Percentiles rank a stretch among this genome's conserved stretches.
phyloP scores from a whole-genome alignment of 176 grass and related monocot species.

The Aegilops tauschii region DNA sequence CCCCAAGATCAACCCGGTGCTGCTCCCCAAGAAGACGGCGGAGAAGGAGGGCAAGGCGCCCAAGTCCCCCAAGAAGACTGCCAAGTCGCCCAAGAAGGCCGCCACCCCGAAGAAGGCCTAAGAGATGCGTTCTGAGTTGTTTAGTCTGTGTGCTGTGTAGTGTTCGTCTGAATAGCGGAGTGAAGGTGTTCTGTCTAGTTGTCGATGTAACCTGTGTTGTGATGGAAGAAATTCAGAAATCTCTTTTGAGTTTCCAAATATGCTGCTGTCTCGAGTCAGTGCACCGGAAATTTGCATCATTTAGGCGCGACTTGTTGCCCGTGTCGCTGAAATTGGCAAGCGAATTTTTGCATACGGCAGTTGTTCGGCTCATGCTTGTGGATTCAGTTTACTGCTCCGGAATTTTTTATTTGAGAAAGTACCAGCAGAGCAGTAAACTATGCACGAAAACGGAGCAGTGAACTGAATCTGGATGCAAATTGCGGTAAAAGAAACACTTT shows the following conservation, averaged over 20 bases:
- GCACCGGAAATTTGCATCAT: no score
- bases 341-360: no score
- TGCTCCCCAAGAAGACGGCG: conserved; percentile 59
- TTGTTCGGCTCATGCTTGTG: no score
- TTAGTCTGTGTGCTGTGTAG: conserved; percentile 9
- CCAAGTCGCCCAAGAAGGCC: conserved; percentile 45
- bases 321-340: no score
- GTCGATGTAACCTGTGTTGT: neutral
- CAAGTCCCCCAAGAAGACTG: conserved; percentile 51
- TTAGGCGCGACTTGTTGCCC: no score
- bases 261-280: neutral
- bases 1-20: conserved; percentile 59
- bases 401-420: no score
- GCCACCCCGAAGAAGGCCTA: neutral
- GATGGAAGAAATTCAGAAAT: neutral
- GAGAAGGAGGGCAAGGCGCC: conserved; percentile 32
- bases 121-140: neutral
- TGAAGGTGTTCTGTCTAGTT: neutral
- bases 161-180: neutral
- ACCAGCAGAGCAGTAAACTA: no score
- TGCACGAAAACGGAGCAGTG: no score
- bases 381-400: no score
- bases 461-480: no score
- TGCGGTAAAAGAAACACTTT: no score
- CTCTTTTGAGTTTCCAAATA: neutral